Evolutionary conservation across 371 early-diverging fungal genomes (phyloP).

Genomic region (Haplosporangium sp.): DNA sequence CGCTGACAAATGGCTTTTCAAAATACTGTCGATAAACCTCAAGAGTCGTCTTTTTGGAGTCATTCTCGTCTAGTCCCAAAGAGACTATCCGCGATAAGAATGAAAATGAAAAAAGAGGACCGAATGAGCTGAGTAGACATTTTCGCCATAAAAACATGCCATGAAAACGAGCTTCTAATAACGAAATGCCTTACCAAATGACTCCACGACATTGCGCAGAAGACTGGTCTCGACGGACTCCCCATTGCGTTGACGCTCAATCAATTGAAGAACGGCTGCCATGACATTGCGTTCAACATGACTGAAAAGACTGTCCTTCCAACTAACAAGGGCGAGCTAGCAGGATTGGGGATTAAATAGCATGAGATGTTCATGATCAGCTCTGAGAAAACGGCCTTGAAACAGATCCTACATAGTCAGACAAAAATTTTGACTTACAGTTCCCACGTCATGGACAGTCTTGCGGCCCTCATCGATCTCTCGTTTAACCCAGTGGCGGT

Average conservation of each 20-base stretch:
- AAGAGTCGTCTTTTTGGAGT: conserved; percentile 81
- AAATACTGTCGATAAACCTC: conserved; percentile 90
- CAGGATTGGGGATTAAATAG: not conserved
- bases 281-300: conserved; percentile 82
- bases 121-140: not conserved
- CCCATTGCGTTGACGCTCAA: conserved; percentile 89
- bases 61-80: conserved; percentile 86
- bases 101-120: conserved; percentile 8
- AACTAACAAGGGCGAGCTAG: conserved; percentile 85
- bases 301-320: conserved; percentile 90
- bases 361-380: not conserved
- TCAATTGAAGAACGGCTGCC: conserved; percentile 83
- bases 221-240: conserved; percentile 89
- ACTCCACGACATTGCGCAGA: conserved; percentile 90
- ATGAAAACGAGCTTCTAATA: not conserved
- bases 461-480: conserved; percentile 93
- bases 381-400: not conserved
- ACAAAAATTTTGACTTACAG: conserved; percentile 65
- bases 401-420: too few species aligned
- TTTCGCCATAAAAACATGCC: not conserved
- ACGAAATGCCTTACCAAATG: conserved; percentile 72
- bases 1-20: conserved; percentile 81
- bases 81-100: conserved; percentile 62
- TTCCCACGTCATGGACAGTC: conserved; percentile 93
- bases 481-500: conserved; percentile 97